A percentile compares a stretch with the other conserved stretches of the same genome.
phyloP scores from a whole-genome alignment of 805 yeast species.

The Komagataella phaffii region DNA sequence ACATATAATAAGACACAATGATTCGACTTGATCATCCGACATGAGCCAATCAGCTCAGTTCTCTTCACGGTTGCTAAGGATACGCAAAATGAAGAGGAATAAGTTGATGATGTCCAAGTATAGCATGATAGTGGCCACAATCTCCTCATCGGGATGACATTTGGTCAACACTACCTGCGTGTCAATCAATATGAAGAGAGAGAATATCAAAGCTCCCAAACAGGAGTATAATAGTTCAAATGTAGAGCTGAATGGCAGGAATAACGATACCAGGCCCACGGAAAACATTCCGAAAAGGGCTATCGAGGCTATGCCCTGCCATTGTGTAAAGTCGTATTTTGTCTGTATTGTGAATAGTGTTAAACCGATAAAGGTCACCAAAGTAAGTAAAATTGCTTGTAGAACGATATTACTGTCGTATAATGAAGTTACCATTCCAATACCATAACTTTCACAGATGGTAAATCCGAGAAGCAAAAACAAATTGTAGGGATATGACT shows the following conservation, averaged over 20 bases:
- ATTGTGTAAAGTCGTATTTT: constrained; percentile 58
- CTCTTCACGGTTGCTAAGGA: constrained; percentile 19
- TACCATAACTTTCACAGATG: constrained; percentile 54
- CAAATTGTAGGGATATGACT: constrained; percentile 57
- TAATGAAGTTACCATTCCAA: constrained; percentile 54
- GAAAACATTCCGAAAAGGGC: constrained; percentile 60
- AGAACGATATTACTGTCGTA: constrained; percentile 52
- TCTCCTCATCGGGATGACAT: constrained; percentile 71
- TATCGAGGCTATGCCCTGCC: constrained; percentile 43
- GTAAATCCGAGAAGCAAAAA: constrained; percentile 51
- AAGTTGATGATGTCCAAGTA: constrained; percentile 77
- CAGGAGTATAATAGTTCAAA: constrained; percentile 56
- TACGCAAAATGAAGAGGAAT: constrained; percentile 62
- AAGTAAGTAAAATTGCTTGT: constrained; percentile 59
- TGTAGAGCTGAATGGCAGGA: constrained; percentile 46
- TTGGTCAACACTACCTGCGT: constrained; percentile 70
- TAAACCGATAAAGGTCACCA: constrained; percentile 61
- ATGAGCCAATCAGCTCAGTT: not conserved
- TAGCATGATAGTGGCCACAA: constrained; percentile 64
- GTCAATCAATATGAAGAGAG: constrained; percentile 63
- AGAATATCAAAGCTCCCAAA: constrained; percentile 62
- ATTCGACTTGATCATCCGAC: not conserved
- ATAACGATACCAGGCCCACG: constrained; percentile 55
- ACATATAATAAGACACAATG: not conserved
- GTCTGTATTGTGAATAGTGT: constrained; percentile 68